Conservation (phyloP, 768 basidiomycete species). For the Suillus tomentosus region DNA sequence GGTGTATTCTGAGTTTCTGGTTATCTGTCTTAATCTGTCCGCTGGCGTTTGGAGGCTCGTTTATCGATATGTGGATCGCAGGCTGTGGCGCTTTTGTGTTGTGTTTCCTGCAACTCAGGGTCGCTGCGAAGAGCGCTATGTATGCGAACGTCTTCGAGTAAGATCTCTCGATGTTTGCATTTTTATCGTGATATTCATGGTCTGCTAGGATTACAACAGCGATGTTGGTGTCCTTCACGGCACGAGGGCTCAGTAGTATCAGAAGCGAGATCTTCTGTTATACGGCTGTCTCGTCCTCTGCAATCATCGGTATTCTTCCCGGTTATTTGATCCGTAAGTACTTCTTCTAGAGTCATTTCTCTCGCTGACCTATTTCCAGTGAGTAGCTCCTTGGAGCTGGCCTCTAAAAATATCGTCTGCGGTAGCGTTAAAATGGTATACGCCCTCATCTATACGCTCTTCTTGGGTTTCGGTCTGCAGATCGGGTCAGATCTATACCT, state of each 20-base stretch:
- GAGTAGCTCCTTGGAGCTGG: conserved; percentile 80
- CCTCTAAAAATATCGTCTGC: conserved; percentile 83
- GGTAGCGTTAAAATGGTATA: conserved; percentile 89
- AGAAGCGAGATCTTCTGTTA: conserved; percentile 83
- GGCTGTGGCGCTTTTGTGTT: conserved; percentile 69
- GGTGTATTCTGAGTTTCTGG: conserved; percentile 68
- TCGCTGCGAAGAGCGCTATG: conserved; percentile 74
- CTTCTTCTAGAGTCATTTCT: background rate
- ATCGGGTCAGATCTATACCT: conserved; percentile 83
- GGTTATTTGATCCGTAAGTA: conserved; percentile 78
- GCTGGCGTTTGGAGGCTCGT: conserved; percentile 81
- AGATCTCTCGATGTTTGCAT: conserved; percentile 12
- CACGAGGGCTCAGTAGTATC: conserved; percentile 82
- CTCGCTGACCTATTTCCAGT: conserved; percentile 43
- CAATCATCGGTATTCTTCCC: conserved; percentile 88
- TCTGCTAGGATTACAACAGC: conserved; percentile 74
- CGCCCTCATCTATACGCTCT: conserved; percentile 84
- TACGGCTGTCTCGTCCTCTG: conserved; percentile 85
- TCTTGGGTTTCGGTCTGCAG: conserved; percentile 82
- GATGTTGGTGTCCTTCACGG: conserved; percentile 76
- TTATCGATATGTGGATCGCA: conserved; percentile 84
- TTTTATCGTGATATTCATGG: conserved; percentile 14
- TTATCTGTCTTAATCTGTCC: conserved; percentile 81
- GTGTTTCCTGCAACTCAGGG: conserved; percentile 68
- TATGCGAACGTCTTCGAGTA: conserved; percentile 94